Evolutionary conservation across 1,284 basidiomycete genomes (phyloP).

Genomic region (Neotropicomus parvogracilis): DNA sequence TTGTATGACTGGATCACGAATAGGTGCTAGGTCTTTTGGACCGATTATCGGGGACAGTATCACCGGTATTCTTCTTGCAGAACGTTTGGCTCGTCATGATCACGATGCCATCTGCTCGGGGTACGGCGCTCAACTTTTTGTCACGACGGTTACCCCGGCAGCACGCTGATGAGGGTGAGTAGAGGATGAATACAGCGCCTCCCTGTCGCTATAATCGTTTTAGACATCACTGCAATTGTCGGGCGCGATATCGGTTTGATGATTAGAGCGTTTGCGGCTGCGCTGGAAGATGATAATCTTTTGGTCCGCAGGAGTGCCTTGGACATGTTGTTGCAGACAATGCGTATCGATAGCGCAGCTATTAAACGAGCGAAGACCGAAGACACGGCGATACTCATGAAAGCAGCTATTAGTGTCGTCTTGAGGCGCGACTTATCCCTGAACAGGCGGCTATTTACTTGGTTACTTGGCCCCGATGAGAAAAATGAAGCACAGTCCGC

Average conservation of each 20-base stretch:
- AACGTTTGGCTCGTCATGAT: constrained; percentile 94
- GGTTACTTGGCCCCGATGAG: constrained; percentile 86
- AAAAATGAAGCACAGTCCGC: constrained; percentile 66
- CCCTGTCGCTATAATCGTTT: constrained; percentile 10
- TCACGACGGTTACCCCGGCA: constrained; percentile 72
- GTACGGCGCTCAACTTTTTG: constrained; percentile 86
- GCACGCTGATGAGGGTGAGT: constrained; percentile 64
- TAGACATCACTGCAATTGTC: constrained; percentile 73
- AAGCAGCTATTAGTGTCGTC: constrained; percentile 77
- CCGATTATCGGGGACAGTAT: constrained; percentile 76
- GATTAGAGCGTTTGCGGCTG: constrained; percentile 86
- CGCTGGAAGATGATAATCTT: constrained; percentile 86
- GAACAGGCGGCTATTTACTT: constrained; percentile 89
- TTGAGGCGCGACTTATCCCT: constrained; percentile 90
- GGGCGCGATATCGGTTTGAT: constrained; percentile 87
- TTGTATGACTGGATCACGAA: constrained; percentile 15
- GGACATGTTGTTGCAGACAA: constrained; percentile 74
- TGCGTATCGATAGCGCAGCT: constrained; percentile 70
- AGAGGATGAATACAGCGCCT: neutral
- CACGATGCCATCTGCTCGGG: constrained; percentile 82
- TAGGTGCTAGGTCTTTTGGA: constrained; percentile 85
- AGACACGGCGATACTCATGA: constrained; percentile 75
- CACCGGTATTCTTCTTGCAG: constrained; percentile 88
- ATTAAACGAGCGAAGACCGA: constrained; percentile 62
- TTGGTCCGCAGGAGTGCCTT: constrained; percentile 80